phyloP scores from a whole-genome alignment of 345 rosid species.

The Balakata baccata region DNA sequence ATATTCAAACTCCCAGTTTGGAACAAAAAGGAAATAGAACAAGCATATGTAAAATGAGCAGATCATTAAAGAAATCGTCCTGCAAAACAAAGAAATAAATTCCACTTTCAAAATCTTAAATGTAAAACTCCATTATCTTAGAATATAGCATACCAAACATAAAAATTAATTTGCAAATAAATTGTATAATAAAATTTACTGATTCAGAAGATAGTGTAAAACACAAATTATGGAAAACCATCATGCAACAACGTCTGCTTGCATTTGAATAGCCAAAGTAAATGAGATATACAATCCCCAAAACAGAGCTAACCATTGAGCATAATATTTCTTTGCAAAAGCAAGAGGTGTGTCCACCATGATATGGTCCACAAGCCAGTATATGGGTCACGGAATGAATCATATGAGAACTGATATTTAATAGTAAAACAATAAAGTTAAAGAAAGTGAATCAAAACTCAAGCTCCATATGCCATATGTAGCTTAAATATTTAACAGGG shows the following conservation, averaged over 20 bases:
- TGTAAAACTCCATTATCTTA: neutral
- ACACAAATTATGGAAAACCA: too few species aligned
- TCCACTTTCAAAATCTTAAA: neutral
- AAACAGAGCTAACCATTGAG: constrained; percentile 49
- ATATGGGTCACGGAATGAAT: too few species aligned
- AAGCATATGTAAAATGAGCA: constrained; percentile 41
- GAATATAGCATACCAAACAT: too few species aligned
- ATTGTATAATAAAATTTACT: too few species aligned
- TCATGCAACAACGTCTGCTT: neutral
- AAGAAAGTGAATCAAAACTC: neutral
- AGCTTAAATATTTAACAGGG: too few species aligned
- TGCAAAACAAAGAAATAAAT: constrained; percentile 30
- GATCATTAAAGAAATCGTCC: constrained; percentile 40
- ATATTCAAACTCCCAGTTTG: constrained; percentile 52
- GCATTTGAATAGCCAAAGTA: neutral
- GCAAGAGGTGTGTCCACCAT: constrained; percentile 37
- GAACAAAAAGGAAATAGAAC: constrained; percentile 54
- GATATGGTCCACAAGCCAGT: constrained; percentile 45
- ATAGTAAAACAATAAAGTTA: neutral
- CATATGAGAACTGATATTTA: too few species aligned
- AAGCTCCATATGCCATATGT: too few species aligned
- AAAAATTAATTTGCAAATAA: too few species aligned
- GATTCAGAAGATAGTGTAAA: too few species aligned
- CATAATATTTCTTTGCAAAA: constrained; percentile 44
- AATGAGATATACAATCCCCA: neutral